Evolutionary conservation across 768 basidiomycete species (phyloP).

Genomic region (Porpolomopsis calyptriformis): DNA sequence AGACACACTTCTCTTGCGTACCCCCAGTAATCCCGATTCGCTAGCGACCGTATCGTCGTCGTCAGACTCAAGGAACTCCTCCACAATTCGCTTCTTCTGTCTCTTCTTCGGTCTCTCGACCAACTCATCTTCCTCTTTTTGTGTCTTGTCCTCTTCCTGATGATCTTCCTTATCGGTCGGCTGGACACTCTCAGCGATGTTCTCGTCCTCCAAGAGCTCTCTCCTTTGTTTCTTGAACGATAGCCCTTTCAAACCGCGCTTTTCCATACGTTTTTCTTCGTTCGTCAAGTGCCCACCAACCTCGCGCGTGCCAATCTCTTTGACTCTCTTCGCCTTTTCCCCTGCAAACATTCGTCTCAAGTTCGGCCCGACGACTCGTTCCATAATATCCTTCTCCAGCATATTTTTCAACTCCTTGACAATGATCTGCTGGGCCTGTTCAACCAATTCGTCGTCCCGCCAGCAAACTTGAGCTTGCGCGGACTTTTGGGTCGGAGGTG

Average conservation of each 20-base stretch:
- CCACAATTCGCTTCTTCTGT: conserved; percentile 35
- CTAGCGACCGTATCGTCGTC: conserved; percentile 28
- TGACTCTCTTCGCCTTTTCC: conserved; percentile 34
- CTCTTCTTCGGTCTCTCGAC: conserved; percentile 47
- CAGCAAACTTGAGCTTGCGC: conserved; percentile 35
- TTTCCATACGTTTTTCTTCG: conserved; percentile 22
- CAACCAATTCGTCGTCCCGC: conserved; percentile 43
- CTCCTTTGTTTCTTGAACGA: conserved; percentile 39
- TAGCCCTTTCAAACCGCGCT: conserved; percentile 35
- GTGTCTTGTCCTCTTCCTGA: conserved; percentile 22
- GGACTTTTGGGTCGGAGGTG: conserved; percentile 27
- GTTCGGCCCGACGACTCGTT: conserved; percentile 45
- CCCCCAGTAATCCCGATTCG: conserved; percentile 21
- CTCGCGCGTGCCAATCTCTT: too few species aligned
- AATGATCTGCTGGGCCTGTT: conserved; percentile 45
- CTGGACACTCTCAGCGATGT: conserved; percentile 25
- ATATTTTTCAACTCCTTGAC: conserved; percentile 42
- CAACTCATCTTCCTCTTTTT: conserved; percentile 28
- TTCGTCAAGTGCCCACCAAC: conserved; percentile 9
- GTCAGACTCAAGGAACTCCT: conserved; percentile 49
- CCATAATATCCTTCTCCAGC: conserved; percentile 57
- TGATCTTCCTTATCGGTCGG: conserved; percentile 31
- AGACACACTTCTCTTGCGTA: conserved; percentile 35
- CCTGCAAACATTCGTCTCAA: conserved; percentile 43
- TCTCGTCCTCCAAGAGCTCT: conserved; percentile 31